Evolutionary conservation across 2,329 filamentous ascomycete genomes (phyloP).

Genomic region (Pseudogymnoascus verrucosus): DNA sequence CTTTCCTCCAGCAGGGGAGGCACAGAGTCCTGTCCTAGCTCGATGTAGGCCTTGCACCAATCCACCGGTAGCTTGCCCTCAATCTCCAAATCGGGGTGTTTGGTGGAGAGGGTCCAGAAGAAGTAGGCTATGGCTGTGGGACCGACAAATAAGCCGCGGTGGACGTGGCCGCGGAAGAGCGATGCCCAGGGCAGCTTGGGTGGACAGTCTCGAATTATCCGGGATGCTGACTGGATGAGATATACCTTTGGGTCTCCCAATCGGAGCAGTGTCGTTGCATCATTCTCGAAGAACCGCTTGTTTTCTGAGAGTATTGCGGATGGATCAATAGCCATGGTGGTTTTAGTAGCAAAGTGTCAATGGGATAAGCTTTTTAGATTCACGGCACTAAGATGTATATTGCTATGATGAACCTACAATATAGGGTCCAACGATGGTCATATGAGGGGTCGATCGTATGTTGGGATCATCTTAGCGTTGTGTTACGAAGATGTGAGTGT

Average conservation of each 20-base stretch:
- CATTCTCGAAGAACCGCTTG: not conserved
- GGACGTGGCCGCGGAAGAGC: not conserved
- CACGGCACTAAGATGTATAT: not conserved
- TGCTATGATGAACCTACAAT: not conserved
- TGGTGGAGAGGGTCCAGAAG: conserved; percentile 40
- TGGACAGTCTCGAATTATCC: conserved; percentile 7
- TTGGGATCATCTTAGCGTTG: not conserved
- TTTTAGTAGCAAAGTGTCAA: not conserved
- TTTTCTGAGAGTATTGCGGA: not conserved
- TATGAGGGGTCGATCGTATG: not conserved
- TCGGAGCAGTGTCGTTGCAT: conserved; percentile 8
- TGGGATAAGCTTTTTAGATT: not conserved
- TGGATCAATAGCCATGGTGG: not conserved
- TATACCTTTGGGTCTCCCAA: conserved; percentile 11
- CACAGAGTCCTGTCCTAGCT: conserved; percentile 8
- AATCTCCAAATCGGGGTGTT: conserved; percentile 38
- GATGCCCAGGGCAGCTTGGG: conserved; percentile 11
- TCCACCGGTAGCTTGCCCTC: conserved; percentile 7
- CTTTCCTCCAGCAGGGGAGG: not conserved
- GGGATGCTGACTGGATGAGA: conserved; percentile 10
- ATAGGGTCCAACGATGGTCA: not conserved
- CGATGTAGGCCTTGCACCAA: conserved; percentile 14
- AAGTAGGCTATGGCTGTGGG: conserved; percentile 50
- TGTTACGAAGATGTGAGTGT: not conserved
- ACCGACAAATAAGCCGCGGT: conserved; percentile 41